A percentile compares a stretch with the other conserved stretches of the same genome.
These are phyloP conservation scores for Glebionis coronaria DNA, from an alignment of 129 eudicot genomes.

Conservation along the genomic window DNA sequence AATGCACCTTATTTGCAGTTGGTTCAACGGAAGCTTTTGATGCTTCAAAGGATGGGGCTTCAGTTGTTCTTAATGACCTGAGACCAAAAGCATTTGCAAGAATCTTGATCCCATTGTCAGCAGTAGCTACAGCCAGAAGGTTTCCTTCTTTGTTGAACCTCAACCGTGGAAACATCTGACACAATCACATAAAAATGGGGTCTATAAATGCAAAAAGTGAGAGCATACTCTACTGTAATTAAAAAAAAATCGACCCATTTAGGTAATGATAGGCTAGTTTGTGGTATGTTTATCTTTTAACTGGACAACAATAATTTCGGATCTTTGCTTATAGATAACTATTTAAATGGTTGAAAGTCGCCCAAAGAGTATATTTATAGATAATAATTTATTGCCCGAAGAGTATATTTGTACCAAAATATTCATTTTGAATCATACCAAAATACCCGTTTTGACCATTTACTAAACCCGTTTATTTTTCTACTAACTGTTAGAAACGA, in stretches of 20 bases:
- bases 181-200: conserved; percentile 4
- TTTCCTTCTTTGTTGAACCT: conserved; percentile 90
- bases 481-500: neutral
- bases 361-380: neutral
- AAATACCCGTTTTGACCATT: neutral
- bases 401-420: neutral
- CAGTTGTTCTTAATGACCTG: conserved; percentile 65
- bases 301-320: neutral
- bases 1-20: conserved; percentile 57
- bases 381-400: neutral
- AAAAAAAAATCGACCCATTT: neutral
- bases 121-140: conserved; percentile 82
- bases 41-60: conserved; percentile 71
- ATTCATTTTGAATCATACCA: neutral
- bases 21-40: conserved; percentile 67
- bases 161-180: conserved; percentile 77
- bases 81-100: conserved; percentile 73
- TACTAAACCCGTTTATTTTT: neutral
- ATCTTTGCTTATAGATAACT: neutral
- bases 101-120: conserved; percentile 79
- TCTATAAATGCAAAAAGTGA: neutral
- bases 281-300: conserved; percentile 9
- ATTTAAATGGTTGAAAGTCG: no score
- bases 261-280: neutral
- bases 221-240: neutral